Evolutionary conservation across 179 eudicot species (phyloP), one percentile per base, ranked within the genome.

Genomic region (Beta macrorhiza): DNA sequence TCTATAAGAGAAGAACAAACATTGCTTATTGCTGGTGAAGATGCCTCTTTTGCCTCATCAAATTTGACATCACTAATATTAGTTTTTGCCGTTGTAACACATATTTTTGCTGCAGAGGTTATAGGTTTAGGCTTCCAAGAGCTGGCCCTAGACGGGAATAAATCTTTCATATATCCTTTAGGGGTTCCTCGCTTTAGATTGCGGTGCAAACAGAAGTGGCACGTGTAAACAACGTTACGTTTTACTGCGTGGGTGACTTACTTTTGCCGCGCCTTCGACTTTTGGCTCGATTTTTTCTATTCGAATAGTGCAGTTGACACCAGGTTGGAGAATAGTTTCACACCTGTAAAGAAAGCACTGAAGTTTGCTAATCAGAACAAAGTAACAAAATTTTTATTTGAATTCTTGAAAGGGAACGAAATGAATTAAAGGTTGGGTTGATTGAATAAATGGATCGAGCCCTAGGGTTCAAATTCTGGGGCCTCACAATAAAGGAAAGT

Each of bases 241-340:
- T 25, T 25, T 96, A 93, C 82, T 87, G 87, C 12, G 87, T 61
- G 77, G 84, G 49, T 72, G 67, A 55, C 45, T 74, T 84, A 5
- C 74, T 29, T 82, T 83, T 88, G 84, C 90, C 89, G 51, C 81
- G 82, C 45, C 42, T 77, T 14, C 77, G 81, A 59, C 56, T 63
- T 84, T 84, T 93, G 61, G 80, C 82, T 82, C 63, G 82, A 64
- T 86, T 91, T 84, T 89, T 92, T 92, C 97, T 68, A 95, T 90
- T 62, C 95, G 90, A 42, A 92, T 82, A 15, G 91, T 90, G 83
- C 99, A 95, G 83, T 95, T 95, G 75, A 82, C 29, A 80, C 98
- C 95, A n/a, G 98, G 98, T 59, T 90, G 92, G 76, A 95, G 93
- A 78, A 95, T 84, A 15, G 97, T 87, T 83, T 93, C 98, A 49